phyloP scores from a whole-genome alignment of 2,329 filamentous ascomycete genomes.

The Verticillium nonalfalfae region DNA sequence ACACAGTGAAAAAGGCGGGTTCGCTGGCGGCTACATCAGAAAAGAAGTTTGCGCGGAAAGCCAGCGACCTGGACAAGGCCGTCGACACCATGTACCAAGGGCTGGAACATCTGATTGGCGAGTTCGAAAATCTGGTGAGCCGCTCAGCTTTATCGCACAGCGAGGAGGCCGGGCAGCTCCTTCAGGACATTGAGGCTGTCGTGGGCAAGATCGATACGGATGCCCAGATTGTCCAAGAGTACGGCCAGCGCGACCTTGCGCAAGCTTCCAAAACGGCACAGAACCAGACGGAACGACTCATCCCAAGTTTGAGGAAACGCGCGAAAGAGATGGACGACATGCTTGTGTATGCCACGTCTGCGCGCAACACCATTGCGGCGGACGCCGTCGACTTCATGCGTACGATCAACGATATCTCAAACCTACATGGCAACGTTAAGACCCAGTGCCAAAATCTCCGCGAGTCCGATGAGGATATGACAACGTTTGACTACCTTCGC shows the following conservation, averaged over 20 bases:
- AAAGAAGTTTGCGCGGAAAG: conserved; percentile 52
- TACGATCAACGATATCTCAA: conserved; percentile 73
- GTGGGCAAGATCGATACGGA: conserved; percentile 83
- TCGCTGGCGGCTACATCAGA: conserved; percentile 53
- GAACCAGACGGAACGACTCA: conserved; percentile 55
- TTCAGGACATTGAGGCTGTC: conserved; percentile 81
- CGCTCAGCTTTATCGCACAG: conserved; percentile 50
- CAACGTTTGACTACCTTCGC: conserved; percentile 74
- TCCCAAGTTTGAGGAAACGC: conserved; percentile 52
- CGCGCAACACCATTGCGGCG: conserved; percentile 61
- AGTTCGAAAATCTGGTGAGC: conserved; percentile 53
- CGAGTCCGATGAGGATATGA: conserved; percentile 67
- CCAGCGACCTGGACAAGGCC: conserved; percentile 54
- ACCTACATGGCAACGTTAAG: conserved; percentile 65
- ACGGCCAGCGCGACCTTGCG: conserved; percentile 52
- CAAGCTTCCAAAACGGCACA: conserved; percentile 59
- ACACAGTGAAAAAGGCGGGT: conserved; percentile 67
- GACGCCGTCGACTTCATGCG: conserved; percentile 72
- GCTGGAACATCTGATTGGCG: conserved; percentile 54
- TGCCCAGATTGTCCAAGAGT: conserved; percentile 68
- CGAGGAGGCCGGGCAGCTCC: conserved; percentile 60
- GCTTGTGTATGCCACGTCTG: conserved; percentile 51
- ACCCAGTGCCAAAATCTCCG: conserved; percentile 65
- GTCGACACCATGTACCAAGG: conserved; percentile 54
- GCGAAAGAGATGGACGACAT: conserved; percentile 56